Evolutionary conservation across 2,329 filamentous ascomycete genomes (phyloP), one percentile per base, ranked within the genome.

Genomic region (Aspergillus candidus): DNA sequence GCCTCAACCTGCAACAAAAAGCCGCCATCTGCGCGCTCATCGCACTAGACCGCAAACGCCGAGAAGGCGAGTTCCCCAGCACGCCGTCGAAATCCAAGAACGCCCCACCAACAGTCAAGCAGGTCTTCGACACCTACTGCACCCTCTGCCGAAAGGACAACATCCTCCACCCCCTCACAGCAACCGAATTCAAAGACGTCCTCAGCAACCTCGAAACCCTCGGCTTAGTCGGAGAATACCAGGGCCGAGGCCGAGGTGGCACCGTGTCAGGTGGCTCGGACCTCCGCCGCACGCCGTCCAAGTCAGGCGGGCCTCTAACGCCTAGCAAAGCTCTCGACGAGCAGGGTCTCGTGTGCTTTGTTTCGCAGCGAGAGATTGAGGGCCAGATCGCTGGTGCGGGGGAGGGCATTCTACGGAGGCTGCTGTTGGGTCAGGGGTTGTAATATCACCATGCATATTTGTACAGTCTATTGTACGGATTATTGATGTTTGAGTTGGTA

Each of bases 1-100:
- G 83, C 4, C 79, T 98, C 44, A 98, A 97, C 62, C 76, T 98
- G 2, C 94, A 98, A 62, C 93, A 98, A 66, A 97, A 95, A 66
- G 93, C 91, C 4, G 89, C 91, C 0, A 76, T 98, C 8, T 98
- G 93, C 69, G 82, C 91, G 0, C 75, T 98, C 11, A 77, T 91
- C 32, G 88, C 88, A 2, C 80, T 93, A n/a, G 90, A 96, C 64
- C 87, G 85, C 56, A 82, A 81, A 50, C 44, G 78, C 70, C 56
- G 70, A 58, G 32, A 82, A 33, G 47, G 59, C n/a, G 64, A 71
- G 18, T 53, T 69, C 10, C 64, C 62, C 39, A 58, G 54, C 35
- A 74, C 84, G 2, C 83, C 84, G 0, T 82, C 81, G 8, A 87
- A 84, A 47, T 74, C 74, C 2, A 62, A 62, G 15, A 61, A 60